Evolutionary conservation across 1,139 yeast species (phyloP), one percentile per base, ranked within the genome.

Genomic region (Candida neerlandica): DNA sequence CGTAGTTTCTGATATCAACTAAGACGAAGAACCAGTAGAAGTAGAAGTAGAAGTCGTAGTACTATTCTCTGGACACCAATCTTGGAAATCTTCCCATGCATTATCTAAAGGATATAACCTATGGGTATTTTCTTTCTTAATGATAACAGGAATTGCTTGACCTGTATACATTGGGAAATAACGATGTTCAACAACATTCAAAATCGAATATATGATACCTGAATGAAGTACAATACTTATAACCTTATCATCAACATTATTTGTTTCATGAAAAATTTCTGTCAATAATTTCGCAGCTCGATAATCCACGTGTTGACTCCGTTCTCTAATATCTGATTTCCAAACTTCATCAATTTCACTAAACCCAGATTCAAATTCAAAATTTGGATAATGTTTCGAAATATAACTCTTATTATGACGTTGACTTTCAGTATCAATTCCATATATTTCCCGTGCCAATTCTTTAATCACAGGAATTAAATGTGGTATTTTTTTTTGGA

Each of bases 201-300:
- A 60, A 26, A 71, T 47, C 2, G 73, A 64, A 47, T 57, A 57
- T 34, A 72, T 69, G 10, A 69, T 51, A 7, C 75, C 77, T 1
- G 69, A 61, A 53, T 73, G 78, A 2, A 71, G 53, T 5, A 74
- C 73, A 11, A 71, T 47, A 18, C 75, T 71, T 18, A 72, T 62
- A 10, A 67, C 61, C 4, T 54, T 53, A 42, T 56, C 60, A n/a
- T 55, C 50, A 46, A 69, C 71, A 45, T 59, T 55, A 26, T n/a
- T n/a, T n/a, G 47, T 33, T 5, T 55, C 48, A 12, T 49, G 41
- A 48, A 71, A 73, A 3, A 73, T 56, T 34, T 70, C 74, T 43
- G 66, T 62, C 46, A 73, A 56, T 34, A 73, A 59, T 11, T 56
- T 43, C 12, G 57, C 60, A 9, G 73, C 73, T 33, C 78, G 57